These are phyloP conservation scores for Cutaneotrichosporon daszewskae DNA, from an alignment of 1,284 basidiomycete species.

Conservation along the genomic window DNA sequence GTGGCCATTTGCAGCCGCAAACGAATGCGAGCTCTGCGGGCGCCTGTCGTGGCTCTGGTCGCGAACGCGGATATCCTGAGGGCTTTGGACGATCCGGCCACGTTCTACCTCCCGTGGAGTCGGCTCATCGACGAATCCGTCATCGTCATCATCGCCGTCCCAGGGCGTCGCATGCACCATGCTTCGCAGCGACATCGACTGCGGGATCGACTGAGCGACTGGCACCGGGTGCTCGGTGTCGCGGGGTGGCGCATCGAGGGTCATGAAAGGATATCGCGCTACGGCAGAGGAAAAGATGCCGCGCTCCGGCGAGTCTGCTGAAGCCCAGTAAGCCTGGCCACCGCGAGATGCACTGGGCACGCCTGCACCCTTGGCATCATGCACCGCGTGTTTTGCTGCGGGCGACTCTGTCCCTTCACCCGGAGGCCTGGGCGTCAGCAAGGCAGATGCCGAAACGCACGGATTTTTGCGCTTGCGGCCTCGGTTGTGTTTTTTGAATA, in stretches of 20 bases:
- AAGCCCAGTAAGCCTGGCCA: conserved; percentile 10
- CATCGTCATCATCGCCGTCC: conserved; percentile 17
- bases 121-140: conserved; percentile 11
- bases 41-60: background rate
- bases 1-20: background rate
- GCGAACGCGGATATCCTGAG: background rate
- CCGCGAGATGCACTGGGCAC: background rate
- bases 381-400: conserved; percentile 11
- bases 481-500: conserved; percentile 33
- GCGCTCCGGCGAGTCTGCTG: conserved; percentile 9
- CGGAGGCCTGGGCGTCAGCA: conserved; percentile 1
- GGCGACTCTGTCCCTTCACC: conserved; percentile 1
- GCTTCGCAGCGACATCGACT: conserved; percentile 11
- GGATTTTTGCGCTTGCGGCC: conserved; percentile 30
- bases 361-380: too few species aligned
- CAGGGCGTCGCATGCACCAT: conserved; percentile 19
- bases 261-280: conserved; percentile 16
- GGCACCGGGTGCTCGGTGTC: conserved; percentile 1
- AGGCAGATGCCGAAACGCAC: conserved; percentile 21
- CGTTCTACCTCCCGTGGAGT: background rate
- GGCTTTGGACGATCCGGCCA: too few species aligned
- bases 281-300: conserved; percentile 7
- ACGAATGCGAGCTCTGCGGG: background rate
- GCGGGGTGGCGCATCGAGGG: conserved; percentile 7
- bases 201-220: background rate